Evolutionary conservation across 1,139 yeast genomes (phyloP).

Genomic region (Yamadazyma sp.): DNA sequence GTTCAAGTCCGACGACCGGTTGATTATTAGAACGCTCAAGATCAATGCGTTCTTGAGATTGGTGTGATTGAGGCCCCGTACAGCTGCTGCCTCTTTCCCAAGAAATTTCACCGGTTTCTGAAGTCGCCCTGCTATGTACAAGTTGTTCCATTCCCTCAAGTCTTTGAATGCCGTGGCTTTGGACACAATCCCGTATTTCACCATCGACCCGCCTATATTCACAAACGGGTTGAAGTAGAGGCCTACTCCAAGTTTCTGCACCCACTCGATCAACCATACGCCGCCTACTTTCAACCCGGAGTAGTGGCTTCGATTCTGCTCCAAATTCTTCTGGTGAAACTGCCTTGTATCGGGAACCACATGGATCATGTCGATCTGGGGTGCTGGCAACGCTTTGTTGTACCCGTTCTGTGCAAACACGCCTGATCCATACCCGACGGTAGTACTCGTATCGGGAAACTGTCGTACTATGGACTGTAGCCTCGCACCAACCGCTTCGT

Average conservation of each 20-base stretch:
- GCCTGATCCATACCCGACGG: constrained; percentile 91
- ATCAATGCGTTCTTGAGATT: constrained; percentile 80
- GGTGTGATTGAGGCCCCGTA: constrained; percentile 66
- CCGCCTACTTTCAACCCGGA: constrained; percentile 66
- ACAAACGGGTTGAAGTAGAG: constrained; percentile 93
- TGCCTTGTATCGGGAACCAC: constrained; percentile 71
- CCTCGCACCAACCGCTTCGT: background rate
- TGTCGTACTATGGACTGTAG: constrained; percentile 1
- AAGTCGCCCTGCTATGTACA: constrained; percentile 88
- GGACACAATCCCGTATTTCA: constrained; percentile 87
- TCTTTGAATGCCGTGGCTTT: constrained; percentile 62
- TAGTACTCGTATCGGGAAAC: background rate
- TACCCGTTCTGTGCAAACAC: constrained; percentile 79
- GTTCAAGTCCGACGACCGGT: constrained; percentile 37
- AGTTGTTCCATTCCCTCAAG: constrained; percentile 75
- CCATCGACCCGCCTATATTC: constrained; percentile 47
- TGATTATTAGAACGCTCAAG: constrained; percentile 55
- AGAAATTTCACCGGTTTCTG: constrained; percentile 90
- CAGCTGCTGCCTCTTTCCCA: constrained; percentile 45
- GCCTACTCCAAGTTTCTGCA: constrained; percentile 84
- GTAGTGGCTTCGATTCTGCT: constrained; percentile 71
- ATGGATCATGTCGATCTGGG: constrained; percentile 83
- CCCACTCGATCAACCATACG: constrained; percentile 52
- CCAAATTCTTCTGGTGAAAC: constrained; percentile 75
- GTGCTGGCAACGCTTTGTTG: constrained; percentile 18